Base-by-base conservation (phyloP, 768 basidiomycete genomes). In the Tulasnella sp. region DNA sequence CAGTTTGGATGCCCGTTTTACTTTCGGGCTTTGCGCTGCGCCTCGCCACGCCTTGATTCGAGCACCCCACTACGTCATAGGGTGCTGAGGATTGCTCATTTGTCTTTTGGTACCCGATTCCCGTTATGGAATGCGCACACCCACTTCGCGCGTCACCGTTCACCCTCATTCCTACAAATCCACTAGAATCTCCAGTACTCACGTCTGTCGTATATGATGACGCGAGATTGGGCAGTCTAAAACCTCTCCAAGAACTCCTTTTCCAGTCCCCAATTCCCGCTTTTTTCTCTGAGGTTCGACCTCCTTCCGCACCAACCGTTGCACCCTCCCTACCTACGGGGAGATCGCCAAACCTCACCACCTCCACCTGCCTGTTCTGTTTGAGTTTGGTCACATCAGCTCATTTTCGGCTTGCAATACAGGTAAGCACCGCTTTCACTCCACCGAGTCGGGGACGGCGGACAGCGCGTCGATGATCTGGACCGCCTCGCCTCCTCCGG, bases 61-160 rank as follows among this genome's bases (percentile, higher is more conserved):
- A 64, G 58, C 58, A 64, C 58, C 58, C 58, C 58, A 64, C 58
- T 64, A 64, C 58, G 58, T 64, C 58, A 64, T 64, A 64, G 58
- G 58, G 58, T 64, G 29, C 58, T 14, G 58, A 64, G 25, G 58
- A 64, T 64, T n/a, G n/a, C n/a, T 64, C 31, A 25, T 34, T 52
- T 14, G 58, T 11, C 14, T 25, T 34, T 25, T 49, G 1, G 58
- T 29, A 22, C 15, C 58, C 9, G 15, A 25, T 14, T 17, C 11
- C 58, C 14, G 58, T 25, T 34, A 64, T 64, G 29, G 31, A 64
- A 25, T 64, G 14, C 54, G 49, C 49, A 34, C 25, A 29, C 31
- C 58, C 58, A 64, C 31, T 64, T 29, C 58, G 29, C 29, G 58
- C 58, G 58, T 64, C 58, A 64, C 31, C 49, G 49, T 49, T 49